Evolutionary conservation across 1,284 basidiomycete genomes (phyloP), one percentile per base, ranked within the genome.

Genomic region (Bondarzewia mesenterica): DNA sequence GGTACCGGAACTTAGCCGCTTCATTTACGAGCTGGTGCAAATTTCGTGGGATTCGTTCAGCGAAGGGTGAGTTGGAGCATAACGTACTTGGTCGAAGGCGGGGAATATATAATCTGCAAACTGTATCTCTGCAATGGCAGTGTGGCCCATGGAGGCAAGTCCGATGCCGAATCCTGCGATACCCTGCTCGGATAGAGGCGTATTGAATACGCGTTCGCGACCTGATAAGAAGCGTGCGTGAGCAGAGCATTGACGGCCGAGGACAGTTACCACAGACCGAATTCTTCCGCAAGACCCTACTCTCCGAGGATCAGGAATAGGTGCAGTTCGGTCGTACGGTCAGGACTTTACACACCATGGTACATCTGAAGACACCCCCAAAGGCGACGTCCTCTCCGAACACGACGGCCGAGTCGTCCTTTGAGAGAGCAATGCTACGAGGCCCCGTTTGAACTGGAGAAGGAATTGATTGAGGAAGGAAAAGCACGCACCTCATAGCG

Each of bases 21-120:
- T 97, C 93, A 58, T 96, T 97, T 42, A 97, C 92, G 29, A 97
- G 74, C 73, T 93, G 90, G 60, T 95, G 92, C 61, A 95, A 94
- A 0, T 92, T 92, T 6, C 92, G 92, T 61, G 74, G 92, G 51
- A 93, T 93, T 62, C 93, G 91, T 57, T 90, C 88, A 1, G 82
- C 78, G 54, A 90, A 18, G 32, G 40, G 8, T n/a, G 14, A 46
- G 27, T 49, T 41, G 42, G 43, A 47, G 22, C n/a, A 26, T 18
- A 46, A 58, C 69, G 42, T 57, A 85, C 89, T 73, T 93, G 90
- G 60, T 95, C 93, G 61, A 95, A 95, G 0, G 92, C 92, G 6
- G 92, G 92, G 61, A 74, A 92, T 50, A 93, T 93, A 62, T 93
- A 91, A 58, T 91, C 87, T 1, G 82, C 78, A 54, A 90, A 90